Evolutionary conservation across 2,329 filamentous ascomycete genomes (phyloP), one percentile per base, ranked within the genome.

Genomic region (Balansia obtecta): DNA sequence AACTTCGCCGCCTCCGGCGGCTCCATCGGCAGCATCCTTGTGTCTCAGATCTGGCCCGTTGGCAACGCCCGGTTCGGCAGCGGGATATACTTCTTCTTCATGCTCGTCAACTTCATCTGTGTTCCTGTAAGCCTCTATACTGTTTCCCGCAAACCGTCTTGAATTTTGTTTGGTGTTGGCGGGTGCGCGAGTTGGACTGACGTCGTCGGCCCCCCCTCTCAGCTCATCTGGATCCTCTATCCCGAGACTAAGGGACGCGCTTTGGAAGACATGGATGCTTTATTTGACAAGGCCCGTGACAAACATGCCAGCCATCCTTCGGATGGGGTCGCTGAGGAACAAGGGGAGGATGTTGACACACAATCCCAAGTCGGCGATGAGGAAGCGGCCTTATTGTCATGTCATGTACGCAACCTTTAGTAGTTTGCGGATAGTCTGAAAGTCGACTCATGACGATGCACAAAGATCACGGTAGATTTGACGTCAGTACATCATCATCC

Each of bases 1-100:
- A 80, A 75, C 58, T 69, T 80, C 39, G 70, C 76, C 0, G 75
- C 77, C 0, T 75, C 74, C 0, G 75, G 70, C 0, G 74, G 74
- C 20, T 70, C 76, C n/a, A 68, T 79, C 38, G 77, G 76, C 0
- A 74, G 76, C 30, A 72, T 80, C 46, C 64, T 77, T 30, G 73
- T 74, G 1, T 70, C 74, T 0, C 73, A 79, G 51, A 68, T 75
- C 12, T 81, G 77, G 76, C 75, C 76, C 1, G 65, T 79, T 0
- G 76, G 74, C 4, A 71, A 78, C 44, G 65, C 68, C 32, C 66
- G 62, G 2, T 65, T 79, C 18, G 75, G 75, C 3, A 72, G 71
- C 12, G 69, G 68, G 18, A 71, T 77, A 2, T 80, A 79, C 59
- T 79, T 79, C 54, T 73, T 79, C 53, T 80, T 80, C 57, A 77